Evolutionary conservation across 164 flowering plant genomes (phyloP), one percentile per base, ranked within the genome.

Genomic region (Piper longum): DNA sequence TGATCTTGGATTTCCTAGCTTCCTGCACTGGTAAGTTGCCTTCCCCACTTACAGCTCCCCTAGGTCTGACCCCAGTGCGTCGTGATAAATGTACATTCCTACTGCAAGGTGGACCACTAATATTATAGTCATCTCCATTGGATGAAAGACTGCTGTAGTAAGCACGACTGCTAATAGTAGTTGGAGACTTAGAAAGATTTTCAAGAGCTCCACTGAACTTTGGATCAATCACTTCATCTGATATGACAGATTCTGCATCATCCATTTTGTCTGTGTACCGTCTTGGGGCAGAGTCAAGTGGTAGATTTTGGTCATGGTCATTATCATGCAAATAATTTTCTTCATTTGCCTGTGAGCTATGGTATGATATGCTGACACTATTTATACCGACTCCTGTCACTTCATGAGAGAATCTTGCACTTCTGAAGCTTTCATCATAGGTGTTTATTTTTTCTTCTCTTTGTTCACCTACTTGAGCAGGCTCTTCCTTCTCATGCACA

Each of bases 91-190:
- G 69, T 0, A 17, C 8, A 9, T 63, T 56, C 17, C 36, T 75
- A 51, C 73, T 68, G 55, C 67, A 73, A 77, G 72, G 12, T 60
- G 43, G 8, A 56, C 75, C 59, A 68, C 72, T 77, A 64, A 80
- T 83, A 40, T 81, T 83, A 65, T 54, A 69, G 64, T 73, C 85
- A 68, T 84, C 87, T 13, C 58, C 67, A 62, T 16, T 72, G 57
- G 93, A 85, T 63, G 88, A 88, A 52, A 74, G 75, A 68, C 88
- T 85, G 16, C 82, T 85, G 64, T 82, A 86, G 70, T 85, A 76
- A 59, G 74, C 81, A 71, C 70, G 63, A 64, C 66, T 70, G 67
- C 70, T 79, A 71, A 65, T 77, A 18, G 60, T 41, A 40, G 80
- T 71, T 63, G 77, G 72, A 40, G 80, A 81, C 64, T 71, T 75